Percentiles rank a stretch among this genome's conserved stretches.
Evolutionary conservation across 306 rosid genomes (phyloP).

Genomic region (Fagus sylvatica): DNA sequence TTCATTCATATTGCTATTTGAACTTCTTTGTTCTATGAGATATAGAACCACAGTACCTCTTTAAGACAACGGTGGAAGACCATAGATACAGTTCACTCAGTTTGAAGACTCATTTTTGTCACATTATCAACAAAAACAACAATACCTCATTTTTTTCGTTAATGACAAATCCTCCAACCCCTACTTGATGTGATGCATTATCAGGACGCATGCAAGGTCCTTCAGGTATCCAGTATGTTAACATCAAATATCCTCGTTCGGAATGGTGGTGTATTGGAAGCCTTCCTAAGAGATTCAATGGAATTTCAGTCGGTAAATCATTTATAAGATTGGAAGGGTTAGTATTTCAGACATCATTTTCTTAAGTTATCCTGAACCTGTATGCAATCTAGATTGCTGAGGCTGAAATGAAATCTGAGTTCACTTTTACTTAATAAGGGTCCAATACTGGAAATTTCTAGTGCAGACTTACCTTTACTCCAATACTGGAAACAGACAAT

Average conservation of each 20-base stretch:
- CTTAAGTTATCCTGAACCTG: too few species aligned
- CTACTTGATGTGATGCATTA: slow-evolving; percentile 94
- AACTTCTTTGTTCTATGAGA: neutral
- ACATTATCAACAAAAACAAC: slow-evolving; percentile 13
- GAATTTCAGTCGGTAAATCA: slow-evolving; percentile 4
- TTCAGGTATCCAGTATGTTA: slow-evolving; percentile 92
- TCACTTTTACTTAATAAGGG: neutral
- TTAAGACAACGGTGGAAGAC: neutral
- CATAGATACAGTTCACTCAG: neutral
- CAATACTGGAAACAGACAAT: too few species aligned
- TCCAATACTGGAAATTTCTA: neutral
- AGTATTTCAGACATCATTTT: neutral
- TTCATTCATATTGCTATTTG: neutral
- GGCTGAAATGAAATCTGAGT: neutral
- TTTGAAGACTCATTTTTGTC: neutral
- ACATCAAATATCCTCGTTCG: slow-evolving; percentile 82
- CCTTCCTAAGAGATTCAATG: slow-evolving; percentile 67
- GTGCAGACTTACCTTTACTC: slow-evolving; percentile 61
- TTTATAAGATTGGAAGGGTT: neutral
- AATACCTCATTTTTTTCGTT: slow-evolving; percentile 73
- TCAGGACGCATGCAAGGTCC: slow-evolving; percentile 92
- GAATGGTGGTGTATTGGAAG: slow-evolving; percentile 90
- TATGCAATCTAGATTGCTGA: neutral
- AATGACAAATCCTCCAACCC: slow-evolving; percentile 89
- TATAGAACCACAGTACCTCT: neutral